Conservation (phyloP, 345 rosid species). For the Dipteronia dyeriana region DNA sequence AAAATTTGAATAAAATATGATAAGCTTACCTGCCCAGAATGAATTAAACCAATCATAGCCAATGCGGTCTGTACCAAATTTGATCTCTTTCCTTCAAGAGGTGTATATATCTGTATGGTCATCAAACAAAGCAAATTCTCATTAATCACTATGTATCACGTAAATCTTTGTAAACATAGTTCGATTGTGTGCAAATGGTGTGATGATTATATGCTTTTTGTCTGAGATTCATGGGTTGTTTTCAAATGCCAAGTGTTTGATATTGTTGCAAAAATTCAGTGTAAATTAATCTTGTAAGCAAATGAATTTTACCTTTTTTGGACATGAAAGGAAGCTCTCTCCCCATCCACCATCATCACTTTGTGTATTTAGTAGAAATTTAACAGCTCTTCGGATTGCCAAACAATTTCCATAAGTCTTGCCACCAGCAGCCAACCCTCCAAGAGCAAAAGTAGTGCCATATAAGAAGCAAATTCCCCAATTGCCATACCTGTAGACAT, state of each 20-base stretch:
- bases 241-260: too few species aligned
- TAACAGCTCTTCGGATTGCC: constrained; percentile 39
- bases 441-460: constrained; percentile 49
- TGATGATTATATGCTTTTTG: too few species aligned
- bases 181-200: too few species aligned
- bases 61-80: constrained; percentile 54
- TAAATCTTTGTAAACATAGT: too few species aligned
- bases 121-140: neutral
- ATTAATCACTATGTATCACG: neutral
- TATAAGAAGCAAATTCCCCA: constrained; percentile 66
- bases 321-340: constrained; percentile 50
- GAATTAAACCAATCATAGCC: constrained; percentile 55
- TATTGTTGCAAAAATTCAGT: too few species aligned
- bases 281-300: too few species aligned
- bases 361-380: constrained; percentile 49
- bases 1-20: neutral
- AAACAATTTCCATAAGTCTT: constrained; percentile 36
- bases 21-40: constrained; percentile 51
- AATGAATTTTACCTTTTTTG: constrained; percentile 33
- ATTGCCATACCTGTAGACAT: constrained; percentile 44
- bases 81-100: constrained; percentile 50
- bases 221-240: too few species aligned
- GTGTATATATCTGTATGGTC: constrained; percentile 36
- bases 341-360: constrained; percentile 61
- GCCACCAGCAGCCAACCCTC: constrained; percentile 49